phyloP scores from a whole-genome alignment of 495 filamentous ascomycete species.

The Letharia lupina region DNA sequence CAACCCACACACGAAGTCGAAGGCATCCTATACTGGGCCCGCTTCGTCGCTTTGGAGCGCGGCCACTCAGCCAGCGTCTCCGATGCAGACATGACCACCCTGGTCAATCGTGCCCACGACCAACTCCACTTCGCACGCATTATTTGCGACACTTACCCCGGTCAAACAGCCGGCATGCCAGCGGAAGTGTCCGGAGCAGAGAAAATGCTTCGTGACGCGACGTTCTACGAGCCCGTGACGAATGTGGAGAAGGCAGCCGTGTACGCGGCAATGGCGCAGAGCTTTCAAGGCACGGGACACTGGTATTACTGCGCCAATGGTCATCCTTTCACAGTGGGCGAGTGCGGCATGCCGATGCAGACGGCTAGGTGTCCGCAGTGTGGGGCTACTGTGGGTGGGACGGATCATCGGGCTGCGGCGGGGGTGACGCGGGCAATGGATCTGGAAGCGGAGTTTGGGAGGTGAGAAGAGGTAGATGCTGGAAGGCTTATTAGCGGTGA shows the following conservation, averaged over 20 bases:
- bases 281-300: slow-evolving; percentile 50
- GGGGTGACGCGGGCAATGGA: slow-evolving; percentile 40
- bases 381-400: slow-evolving; percentile 50
- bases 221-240: slow-evolving; percentile 39
- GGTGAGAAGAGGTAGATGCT: too few relatives aligned
- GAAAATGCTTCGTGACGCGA: slow-evolving; percentile 24
- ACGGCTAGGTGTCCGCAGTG: slow-evolving; percentile 57
- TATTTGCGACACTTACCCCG: slow-evolving; percentile 26
- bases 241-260: slow-evolving; percentile 41
- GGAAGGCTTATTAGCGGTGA: too few relatives aligned
- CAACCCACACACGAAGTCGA: slow-evolving; percentile 25
- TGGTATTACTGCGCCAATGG: slow-evolving; percentile 63
- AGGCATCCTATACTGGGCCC: slow-evolving; percentile 32
- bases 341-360: slow-evolving; percentile 67
- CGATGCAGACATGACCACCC: slow-evolving; percentile 7
- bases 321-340: slow-evolving; percentile 47
- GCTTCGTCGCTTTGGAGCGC: slow-evolving; percentile 34
- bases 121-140: slow-evolving; percentile 26
- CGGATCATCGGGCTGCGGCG: slow-evolving; percentile 40
- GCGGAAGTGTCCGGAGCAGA: slow-evolving; percentile 26
- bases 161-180: slow-evolving; percentile 28
- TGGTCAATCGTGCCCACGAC: slow-evolving; percentile 19
- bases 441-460: slow-evolving; percentile 7
- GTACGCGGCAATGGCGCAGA: slow-evolving; percentile 42
- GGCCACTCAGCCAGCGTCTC: slow-evolving; percentile 13